Conservation (phyloP, 352 stramenopile species). For the Globisporangium nagaii region DNA sequence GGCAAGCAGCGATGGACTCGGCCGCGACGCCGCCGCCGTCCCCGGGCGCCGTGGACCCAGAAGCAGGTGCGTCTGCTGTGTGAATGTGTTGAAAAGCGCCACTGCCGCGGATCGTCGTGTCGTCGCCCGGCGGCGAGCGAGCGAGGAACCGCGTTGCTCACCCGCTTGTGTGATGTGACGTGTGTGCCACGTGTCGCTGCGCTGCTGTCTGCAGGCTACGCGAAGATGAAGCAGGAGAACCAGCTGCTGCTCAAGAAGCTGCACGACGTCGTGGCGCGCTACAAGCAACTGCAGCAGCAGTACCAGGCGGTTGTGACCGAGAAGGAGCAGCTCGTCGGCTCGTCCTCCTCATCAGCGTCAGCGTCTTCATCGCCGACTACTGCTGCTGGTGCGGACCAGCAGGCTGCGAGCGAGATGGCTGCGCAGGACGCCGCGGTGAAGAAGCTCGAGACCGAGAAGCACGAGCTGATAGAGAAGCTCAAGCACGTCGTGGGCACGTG, state of each 20-base stretch:
- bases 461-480: conserved; percentile 73
- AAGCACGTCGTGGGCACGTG: conserved; percentile 66
- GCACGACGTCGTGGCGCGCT: conserved; percentile 48
- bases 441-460: conserved; percentile 59
- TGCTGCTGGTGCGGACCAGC: neutral
- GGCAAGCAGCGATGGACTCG: neutral
- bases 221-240: conserved; percentile 52
- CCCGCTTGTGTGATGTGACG: neutral
- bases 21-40: neutral
- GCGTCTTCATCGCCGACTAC: no score
- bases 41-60: neutral
- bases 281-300: conserved; percentile 45
- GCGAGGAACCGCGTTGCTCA: neutral
- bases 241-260: conserved; percentile 50
- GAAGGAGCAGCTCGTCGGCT: conserved; percentile 9
- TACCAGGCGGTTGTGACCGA: conserved; percentile 31
- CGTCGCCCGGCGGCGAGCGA: no score
- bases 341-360: neutral
- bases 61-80: neutral
- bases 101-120: no score
- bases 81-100: no score
- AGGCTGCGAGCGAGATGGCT: conserved; percentile 7
- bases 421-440: conserved; percentile 25
- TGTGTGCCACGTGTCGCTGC: neutral
- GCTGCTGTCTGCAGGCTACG: conserved; percentile 4